Conservation (phyloP, 306 rosid genomes). For the Bauhinia variegata region DNA sequence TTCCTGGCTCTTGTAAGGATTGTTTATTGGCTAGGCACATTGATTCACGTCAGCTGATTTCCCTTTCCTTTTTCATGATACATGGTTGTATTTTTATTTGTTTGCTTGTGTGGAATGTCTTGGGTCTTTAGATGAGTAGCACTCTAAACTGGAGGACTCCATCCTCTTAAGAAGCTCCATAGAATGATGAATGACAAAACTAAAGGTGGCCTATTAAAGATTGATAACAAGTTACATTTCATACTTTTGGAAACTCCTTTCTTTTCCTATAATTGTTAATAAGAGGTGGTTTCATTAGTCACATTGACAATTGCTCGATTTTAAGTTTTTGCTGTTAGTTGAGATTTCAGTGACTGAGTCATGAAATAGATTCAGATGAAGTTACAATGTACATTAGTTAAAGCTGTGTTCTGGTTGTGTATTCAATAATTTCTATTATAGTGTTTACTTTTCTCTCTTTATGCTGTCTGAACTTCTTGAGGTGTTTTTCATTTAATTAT, state of each 20-base stretch:
- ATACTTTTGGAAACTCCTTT: background rate
- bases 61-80: background rate
- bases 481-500: conserved; percentile 36
- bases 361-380: conserved; percentile 8
- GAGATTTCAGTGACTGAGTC: background rate
- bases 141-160: conserved; percentile 11
- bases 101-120: too few relatives aligned
- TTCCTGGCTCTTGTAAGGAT: conserved; percentile 18
- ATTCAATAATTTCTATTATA: conserved; percentile 12
- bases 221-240: too few relatives aligned
- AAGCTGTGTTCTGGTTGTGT: background rate
- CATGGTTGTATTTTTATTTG: too few relatives aligned
- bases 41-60: conserved; percentile 3
- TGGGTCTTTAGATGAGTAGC: conserved; percentile 18
- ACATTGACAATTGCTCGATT: too few relatives aligned
- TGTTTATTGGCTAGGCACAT: conserved; percentile 7
- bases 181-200: conserved; percentile 9
- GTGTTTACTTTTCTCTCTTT: conserved; percentile 2
- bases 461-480: conserved; percentile 22
- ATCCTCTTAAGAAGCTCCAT: conserved; percentile 1
- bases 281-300: background rate
- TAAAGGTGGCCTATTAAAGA: background rate
- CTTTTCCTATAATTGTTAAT: background rate
- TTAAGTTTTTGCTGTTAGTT: too few relatives aligned
- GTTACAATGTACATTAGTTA: background rate